phyloP scores from a whole-genome alignment of 2,329 filamentous ascomycete genomes.

The Xylariales sp. region DNA sequence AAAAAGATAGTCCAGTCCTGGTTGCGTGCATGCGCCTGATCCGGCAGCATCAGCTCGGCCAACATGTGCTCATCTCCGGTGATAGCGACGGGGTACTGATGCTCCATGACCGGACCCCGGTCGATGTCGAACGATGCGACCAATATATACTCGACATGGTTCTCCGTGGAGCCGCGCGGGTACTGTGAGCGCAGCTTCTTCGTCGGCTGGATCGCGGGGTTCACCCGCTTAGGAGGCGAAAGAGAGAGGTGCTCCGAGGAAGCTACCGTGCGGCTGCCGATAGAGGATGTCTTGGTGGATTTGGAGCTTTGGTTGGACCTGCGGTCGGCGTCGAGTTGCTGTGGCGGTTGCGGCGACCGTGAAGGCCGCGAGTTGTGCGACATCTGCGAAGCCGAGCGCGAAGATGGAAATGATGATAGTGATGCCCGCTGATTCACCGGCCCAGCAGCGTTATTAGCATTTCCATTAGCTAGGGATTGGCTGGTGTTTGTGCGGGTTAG shows the following conservation, averaged over 20 bases:
- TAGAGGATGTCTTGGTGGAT: constrained; percentile 51
- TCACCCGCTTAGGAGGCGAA: constrained; percentile 44
- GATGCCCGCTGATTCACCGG: constrained; percentile 45
- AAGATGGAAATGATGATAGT: constrained; percentile 59
- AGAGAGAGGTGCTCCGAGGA: constrained; percentile 59
- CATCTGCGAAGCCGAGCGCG: constrained; percentile 54
- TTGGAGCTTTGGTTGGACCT: constrained; percentile 56
- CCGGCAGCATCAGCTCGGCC: constrained; percentile 95
- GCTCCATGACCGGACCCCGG: constrained; percentile 93
- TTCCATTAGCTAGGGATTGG: constrained; percentile 24
- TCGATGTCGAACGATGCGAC: constrained; percentile 98
- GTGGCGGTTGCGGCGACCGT: constrained; percentile 49
- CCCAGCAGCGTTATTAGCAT: constrained; percentile 18
- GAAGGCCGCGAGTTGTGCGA: constrained; percentile 49
- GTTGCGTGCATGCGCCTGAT: constrained; percentile 89
- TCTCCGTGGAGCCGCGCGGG: constrained; percentile 68
- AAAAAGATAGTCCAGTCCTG: constrained; percentile 99
- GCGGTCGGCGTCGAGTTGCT: constrained; percentile 46
- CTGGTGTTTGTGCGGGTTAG: constrained; percentile 35
- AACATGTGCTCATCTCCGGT: constrained; percentile 98
- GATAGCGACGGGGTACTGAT: constrained; percentile 92
- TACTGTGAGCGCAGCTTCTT: constrained; percentile 69
- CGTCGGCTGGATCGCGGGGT: constrained; percentile 45
- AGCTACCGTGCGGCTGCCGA: constrained; percentile 41
- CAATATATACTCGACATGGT: constrained; percentile 98